Conservation (phyloP, 176 grass and related monocot species). For the Puya raimondii region DNA sequence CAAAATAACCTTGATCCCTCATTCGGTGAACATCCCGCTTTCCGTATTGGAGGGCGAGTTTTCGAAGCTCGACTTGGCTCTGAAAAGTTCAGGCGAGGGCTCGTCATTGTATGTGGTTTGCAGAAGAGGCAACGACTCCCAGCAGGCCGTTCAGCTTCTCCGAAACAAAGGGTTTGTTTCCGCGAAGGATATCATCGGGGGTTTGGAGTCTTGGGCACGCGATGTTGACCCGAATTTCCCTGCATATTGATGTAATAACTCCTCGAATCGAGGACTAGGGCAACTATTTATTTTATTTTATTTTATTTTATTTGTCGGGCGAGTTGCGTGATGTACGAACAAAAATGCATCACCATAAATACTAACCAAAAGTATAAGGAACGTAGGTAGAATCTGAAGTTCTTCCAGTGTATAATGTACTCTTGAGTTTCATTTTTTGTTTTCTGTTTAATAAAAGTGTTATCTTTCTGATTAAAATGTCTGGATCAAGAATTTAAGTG, state of each 20-base stretch:
- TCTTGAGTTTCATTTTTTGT: too few relatives aligned
- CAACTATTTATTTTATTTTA: too few relatives aligned
- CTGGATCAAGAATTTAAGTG: too few relatives aligned
- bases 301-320: too few relatives aligned
- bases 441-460: too few relatives aligned
- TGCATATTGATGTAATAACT: conserved; percentile 24
- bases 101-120: conserved; percentile 62
- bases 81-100: conserved; percentile 18
- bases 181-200: conserved; percentile 68
- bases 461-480: too few relatives aligned
- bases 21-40: conserved; percentile 66
- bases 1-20: conserved; percentile 59
- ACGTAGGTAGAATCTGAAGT: too few relatives aligned
- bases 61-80: conserved; percentile 24
- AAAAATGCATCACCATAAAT: too few relatives aligned
- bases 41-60: conserved; percentile 47
- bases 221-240: conserved; percentile 66
- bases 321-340: too few relatives aligned
- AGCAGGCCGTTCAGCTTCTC: conserved; percentile 55
- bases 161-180: conserved; percentile 46
- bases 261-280: too few relatives aligned
- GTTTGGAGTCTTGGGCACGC: conserved; percentile 59
- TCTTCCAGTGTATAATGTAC: too few relatives aligned
- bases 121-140: conserved; percentile 81
- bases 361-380: too few relatives aligned